Base-by-base conservation (phyloP, 371 early-diverging fungal genomes). In the Mortierella sp. region DNA sequence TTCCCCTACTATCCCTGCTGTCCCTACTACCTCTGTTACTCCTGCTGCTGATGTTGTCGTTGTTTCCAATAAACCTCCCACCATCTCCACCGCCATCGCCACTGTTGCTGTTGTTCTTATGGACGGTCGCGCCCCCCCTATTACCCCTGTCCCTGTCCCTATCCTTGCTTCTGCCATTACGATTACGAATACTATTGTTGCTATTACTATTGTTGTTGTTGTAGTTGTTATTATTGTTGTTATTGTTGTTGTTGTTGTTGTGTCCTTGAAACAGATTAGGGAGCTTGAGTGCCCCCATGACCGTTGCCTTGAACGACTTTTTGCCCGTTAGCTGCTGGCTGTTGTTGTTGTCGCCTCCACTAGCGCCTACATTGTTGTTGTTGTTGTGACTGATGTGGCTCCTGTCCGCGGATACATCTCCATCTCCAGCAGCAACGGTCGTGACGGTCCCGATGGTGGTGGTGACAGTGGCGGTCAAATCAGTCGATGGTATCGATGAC, bases 281-380 rank as follows among this genome's bases (percentile, higher is more conserved):
- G 22, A 75, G 75, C 41, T 79, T 79, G 47, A 79, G 31, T 39
- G 68, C 75, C 31, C 55, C 63, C 72, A 63, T 64, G 29, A 79
- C 48, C 13, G 75, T 44, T 4, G 53, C 71, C 68, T 64, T 74
- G 75, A 79, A 64, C 4, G 79, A 74, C 19, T 47, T 29, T n/a
- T 68, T 70, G 16, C 11, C 8, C 31, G 16, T 26, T 29, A 11
- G 48, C 24, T 37, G 0, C 24, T 48, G 43, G 26, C 47, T 66
- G 37, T 24, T 40, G 37, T 48, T 48, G 66, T 50, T 22, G 48
- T 47, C 2, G 50, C 50, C n/a, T 39, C 44, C n/a, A n/a, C 41
- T 37, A 7, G 39, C 14, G n/a, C n/a, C n/a, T n/a, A n/a, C n/a
- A 26, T 39, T 63, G 29, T 47, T n/a, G 48, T 43, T 52, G 24